Evolutionary conservation across 108 stramenopile genomes (phyloP), one percentile per base, ranked within the genome.

Genomic region (Nitzschia sp.): DNA sequence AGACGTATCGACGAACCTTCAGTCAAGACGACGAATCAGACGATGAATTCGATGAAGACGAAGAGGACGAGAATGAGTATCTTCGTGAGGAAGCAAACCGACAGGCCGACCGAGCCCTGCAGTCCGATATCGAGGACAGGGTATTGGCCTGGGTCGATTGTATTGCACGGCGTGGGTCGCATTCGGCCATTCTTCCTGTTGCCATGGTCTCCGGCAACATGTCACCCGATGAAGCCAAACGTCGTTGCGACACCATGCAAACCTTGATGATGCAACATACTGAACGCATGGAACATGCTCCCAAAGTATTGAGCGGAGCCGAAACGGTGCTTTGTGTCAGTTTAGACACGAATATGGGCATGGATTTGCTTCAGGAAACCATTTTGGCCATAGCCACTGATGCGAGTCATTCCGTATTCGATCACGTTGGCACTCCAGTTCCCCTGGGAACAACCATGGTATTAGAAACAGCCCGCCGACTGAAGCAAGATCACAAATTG

Each of bases 121-220:
- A 87, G 53, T 38, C 78, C 50, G 92, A 93, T 71, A 87, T 93
- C 23, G 75, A 85, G 47, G 75, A 84, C 32, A 85, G 88, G 48
- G 84, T 90, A 0, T 68, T 90, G 47, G 79, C 77, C 32, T 93
- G 92, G 92, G 73, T 93, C 0, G 82, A 90, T 32, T 74, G 69
- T 36, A 89, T 93, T 63, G 72, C 77, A 26, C 53, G 76, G 59
- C 75, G 85, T 13, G 87, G 85, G 13, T 15, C 72, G 2, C 57
- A 72, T 46, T 85, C 86, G 44, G 87, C 84, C 8, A 84, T 93
- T 22, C 55, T 93, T n/a, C 92, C 92, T 9, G 77, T 93, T 15
- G 89, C 80, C 8, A 57, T 88, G 16, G 68, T 80, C 16, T 76
- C 84, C 11, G 29, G 48, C 6, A 56, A 73, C 28, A 80, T 89